Evolutionary conservation across 192 early-diverging fungal species (phyloP), one percentile per base, ranked within the genome.

Genomic region (Coemansia sp.): DNA sequence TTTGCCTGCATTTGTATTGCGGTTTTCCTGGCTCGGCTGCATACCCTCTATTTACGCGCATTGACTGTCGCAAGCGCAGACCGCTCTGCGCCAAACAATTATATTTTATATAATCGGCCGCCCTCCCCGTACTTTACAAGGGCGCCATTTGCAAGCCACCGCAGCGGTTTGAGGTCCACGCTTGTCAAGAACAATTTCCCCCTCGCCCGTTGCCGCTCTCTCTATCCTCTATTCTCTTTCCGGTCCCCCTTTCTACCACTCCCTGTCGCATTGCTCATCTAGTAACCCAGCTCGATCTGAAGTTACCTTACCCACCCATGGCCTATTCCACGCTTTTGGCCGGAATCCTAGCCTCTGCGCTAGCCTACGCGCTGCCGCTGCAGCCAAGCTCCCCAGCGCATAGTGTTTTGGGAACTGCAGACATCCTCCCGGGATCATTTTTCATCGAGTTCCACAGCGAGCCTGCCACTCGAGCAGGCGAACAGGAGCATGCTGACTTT

Each of bases 391-490:
- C 23, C 18, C 35, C 43, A 5, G 8, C 14, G 22, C 24, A 33
- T 22, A 66, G 21, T 10, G 51, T 30, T 3, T 33, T 35, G 1
- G 67, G 55, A 9, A 38, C 42, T 12, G 40, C 58, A 3, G 56
- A 44, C 10, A 68, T 71, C 62, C 60, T 73, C 57, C 58, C 55
- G 6, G 69, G 77, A 6, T 57, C 71, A 21, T 72, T 69, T 46
- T 69, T 80, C 56, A 35, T 80, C 47, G 77, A 80, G 54, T 72
- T 73, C 31, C 38, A 63, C 46, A 62, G 77, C 64, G 70, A 78
- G 50, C 75, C 75, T 1, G 65, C 71, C 3, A 69, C 66, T 1
- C 42, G 59, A 6, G 59, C 64, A 42, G 54, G 78, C 48, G 58
- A 67, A 7, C 28, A 16, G 10, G 72, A 75, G 62, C 68, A 71